A percentile compares a stretch with the other conserved stretches of the same genome.
These are phyloP conservation scores for Gilbertella persicaria DNA, from an alignment of 371 early-diverging fungal genomes.

Conservation along the genomic window DNA sequence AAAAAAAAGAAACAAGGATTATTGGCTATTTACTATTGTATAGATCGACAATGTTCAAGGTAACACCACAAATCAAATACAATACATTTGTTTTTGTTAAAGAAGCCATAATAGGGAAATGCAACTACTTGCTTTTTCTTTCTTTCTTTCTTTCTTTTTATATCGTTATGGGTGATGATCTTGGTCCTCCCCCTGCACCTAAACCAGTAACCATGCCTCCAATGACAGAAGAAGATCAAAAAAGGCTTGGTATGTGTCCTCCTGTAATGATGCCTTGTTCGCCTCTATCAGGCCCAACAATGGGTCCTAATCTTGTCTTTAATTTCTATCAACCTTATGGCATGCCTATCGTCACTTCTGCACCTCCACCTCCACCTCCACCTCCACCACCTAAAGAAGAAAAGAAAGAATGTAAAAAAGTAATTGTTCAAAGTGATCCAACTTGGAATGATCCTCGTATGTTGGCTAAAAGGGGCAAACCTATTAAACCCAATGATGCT, in stretches of 20 bases:
- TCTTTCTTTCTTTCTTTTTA: background rate
- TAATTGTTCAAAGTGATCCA: conserved; percentile 21
- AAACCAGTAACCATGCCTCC: conserved; percentile 10
- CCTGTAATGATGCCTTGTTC: conserved; percentile 2
- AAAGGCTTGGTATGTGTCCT: background rate
- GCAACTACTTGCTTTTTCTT: background rate
- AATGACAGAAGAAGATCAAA: conserved; percentile 13
- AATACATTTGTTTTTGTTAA: conserved; percentile 1
- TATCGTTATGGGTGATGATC: conserved; percentile 3
- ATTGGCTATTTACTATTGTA: too few species aligned
- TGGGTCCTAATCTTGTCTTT: conserved; percentile 27
- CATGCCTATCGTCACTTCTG: too few species aligned
- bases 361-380: background rate
- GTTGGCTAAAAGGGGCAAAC: conserved; percentile 5
- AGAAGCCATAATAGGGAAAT: conserved; percentile 6
- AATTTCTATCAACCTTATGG: conserved; percentile 13
- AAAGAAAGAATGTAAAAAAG: background rate
- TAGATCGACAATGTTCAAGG: too few species aligned
- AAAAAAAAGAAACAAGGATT: too few species aligned
- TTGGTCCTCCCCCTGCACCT: conserved; percentile 6
- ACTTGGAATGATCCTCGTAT: conserved; percentile 21
- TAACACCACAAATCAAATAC: background rate
- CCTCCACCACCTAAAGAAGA: conserved; percentile 1
- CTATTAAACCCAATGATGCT: conserved; percentile 6
- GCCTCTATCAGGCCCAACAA: conserved; percentile 9